Evolutionary conservation across 768 basidiomycete genomes (phyloP).

Genomic region (Lactarius quietus): DNA sequence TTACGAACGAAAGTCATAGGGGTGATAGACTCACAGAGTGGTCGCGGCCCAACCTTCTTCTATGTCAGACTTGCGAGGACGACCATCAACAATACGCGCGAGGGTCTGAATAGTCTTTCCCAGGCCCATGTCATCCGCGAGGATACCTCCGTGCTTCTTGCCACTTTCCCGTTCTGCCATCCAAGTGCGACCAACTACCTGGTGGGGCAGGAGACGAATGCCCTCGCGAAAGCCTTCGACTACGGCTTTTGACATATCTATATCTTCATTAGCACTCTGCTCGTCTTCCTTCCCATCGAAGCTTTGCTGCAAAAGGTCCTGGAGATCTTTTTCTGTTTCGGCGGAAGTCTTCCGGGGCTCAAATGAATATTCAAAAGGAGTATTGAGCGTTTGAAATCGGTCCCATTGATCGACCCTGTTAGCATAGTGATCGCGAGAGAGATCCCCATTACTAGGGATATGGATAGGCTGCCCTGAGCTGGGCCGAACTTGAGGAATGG

Average conservation of each 20-base stretch:
- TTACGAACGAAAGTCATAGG: neutral
- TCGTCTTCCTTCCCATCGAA: constrained; percentile 52
- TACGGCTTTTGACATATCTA: constrained; percentile 61
- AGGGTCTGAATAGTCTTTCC: constrained; percentile 93
- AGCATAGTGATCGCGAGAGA: neutral
- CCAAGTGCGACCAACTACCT: constrained; percentile 82
- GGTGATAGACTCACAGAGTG: constrained; percentile 54
- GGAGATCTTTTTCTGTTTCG: constrained; percentile 75
- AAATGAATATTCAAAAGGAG: constrained; percentile 24
- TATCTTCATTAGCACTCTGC: constrained; percentile 40
- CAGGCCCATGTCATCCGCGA: constrained; percentile 89
- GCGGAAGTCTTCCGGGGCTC: constrained; percentile 39
- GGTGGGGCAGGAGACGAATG: constrained; percentile 77
- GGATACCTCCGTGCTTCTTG: constrained; percentile 80
- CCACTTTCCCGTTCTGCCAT: constrained; percentile 80
- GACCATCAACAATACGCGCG: constrained; percentile 80
- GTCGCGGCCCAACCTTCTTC: constrained; percentile 66
- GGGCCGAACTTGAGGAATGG: neutral
- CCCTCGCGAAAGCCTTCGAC: constrained; percentile 76
- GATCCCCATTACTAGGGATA: constrained; percentile 22
- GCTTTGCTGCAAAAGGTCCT: constrained; percentile 68
- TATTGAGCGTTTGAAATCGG: constrained; percentile 33
- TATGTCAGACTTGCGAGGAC: constrained; percentile 63
- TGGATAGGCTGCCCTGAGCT: constrained; percentile 21
- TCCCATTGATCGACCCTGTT: constrained; percentile 31